A percentile compares a stretch with the other conserved stretches of the same genome.
phyloP scores from a whole-genome alignment of 148 eudicot genomes.

The Gaultheria prostrata region DNA sequence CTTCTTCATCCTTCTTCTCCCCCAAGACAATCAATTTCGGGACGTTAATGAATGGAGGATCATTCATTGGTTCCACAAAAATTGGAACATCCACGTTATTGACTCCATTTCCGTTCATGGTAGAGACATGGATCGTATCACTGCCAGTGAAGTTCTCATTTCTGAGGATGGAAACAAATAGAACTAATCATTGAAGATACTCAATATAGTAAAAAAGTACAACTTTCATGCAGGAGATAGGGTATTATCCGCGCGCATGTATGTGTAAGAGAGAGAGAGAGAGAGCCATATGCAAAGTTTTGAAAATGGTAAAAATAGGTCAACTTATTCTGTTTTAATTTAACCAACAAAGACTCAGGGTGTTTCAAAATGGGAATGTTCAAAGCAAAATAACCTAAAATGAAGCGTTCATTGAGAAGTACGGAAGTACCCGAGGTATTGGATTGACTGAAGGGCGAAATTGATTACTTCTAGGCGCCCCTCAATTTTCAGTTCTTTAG shows the following conservation, averaged over 20 bases:
- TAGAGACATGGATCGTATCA: constrained; percentile 54
- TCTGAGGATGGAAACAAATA: constrained; percentile 31
- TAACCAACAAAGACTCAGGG: background rate
- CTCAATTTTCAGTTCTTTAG: constrained; percentile 39
- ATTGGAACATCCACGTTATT: constrained; percentile 58
- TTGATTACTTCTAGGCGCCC: constrained; percentile 79
- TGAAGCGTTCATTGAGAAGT: constrained; percentile 6
- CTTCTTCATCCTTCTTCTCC: constrained; percentile 38
- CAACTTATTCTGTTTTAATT: background rate
- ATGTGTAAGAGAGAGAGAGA: background rate
- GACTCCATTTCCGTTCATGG: constrained; percentile 60
- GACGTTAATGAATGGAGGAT: constrained; percentile 64
- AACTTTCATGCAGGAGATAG: background rate
- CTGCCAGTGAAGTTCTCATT: constrained; percentile 72
- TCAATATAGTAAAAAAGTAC: background rate
- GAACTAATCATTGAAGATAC: constrained; percentile 9
- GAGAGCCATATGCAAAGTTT: background rate
- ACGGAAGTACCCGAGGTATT: constrained; percentile 82
- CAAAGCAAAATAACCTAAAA: background rate
- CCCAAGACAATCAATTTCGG: constrained; percentile 63
- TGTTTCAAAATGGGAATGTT: background rate
- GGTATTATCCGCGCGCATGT: no score
- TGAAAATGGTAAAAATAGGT: background rate
- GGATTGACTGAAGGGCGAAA: constrained; percentile 70
- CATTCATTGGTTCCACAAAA: constrained; percentile 77